Base-by-base conservation (phyloP, 2,329 filamentous ascomycete genomes). In the Monosporascus sp. region DNA sequence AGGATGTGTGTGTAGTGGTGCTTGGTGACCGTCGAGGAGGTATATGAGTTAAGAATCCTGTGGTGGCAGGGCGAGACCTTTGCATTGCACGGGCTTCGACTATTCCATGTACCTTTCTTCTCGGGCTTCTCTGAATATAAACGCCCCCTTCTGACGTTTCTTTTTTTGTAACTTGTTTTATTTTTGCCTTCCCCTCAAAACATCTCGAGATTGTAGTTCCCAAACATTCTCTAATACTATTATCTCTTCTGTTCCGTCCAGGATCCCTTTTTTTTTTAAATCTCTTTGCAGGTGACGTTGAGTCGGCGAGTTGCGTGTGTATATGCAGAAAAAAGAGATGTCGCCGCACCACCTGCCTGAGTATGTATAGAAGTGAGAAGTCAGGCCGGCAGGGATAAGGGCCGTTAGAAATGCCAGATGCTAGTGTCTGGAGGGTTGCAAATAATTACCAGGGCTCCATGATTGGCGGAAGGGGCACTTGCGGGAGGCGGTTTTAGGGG, bases 391-490 rank as follows among this genome's bases (percentile, higher is more conserved):
- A 67, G 63, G 64, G 64, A 65, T 67, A 56, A 53, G 51, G 60
- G 63, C 62, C 63, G 63, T 66, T 67, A 58, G 9, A 63, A 58
- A 63, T 62, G 58, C 61, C 58, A 63, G 54, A 59, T 59, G 54
- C 51, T 53, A 63, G 61, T 65, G 64, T 65, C 62, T 65, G 55
- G 58, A 57, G 61, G 44, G 54, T 58, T 64, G 63, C 58, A 66
- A 64, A 64, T 63, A 62, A 67, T 67, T 63, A 17, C 43, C 64
- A 65, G 65, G 63, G 63, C 58, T 43, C 59, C 59, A 58, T 58
- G 53, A 56, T 55, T 53, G 60, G 54, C 55, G 54, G 54, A 48
- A 51, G 53, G 53, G 55, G 55, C 56, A 46, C 24, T 46, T 46
- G 24, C 43, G 22, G 22, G 22, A 41, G 38, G 43, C 22, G 15